These are phyloP conservation scores for Tubosaeta brunneosetosa DNA, from an alignment of 768 basidiomycete species.

Conservation along the genomic window DNA sequence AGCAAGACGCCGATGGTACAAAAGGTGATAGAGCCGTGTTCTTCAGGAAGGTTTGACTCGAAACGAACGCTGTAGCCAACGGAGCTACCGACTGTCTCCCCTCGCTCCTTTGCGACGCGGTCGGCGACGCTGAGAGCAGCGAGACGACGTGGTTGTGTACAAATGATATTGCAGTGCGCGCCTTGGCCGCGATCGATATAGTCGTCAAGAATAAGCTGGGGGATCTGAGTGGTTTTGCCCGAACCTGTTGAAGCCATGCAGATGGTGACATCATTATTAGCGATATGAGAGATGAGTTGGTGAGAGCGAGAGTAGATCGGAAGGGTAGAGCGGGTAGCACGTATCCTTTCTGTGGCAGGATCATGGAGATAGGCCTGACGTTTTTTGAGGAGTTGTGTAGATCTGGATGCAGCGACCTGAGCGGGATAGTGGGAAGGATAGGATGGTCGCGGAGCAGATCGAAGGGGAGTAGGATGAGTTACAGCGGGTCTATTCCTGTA, in stretches of 20 bases:
- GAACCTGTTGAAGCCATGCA: slow-evolving; percentile 89
- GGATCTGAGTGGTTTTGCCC: slow-evolving; percentile 93
- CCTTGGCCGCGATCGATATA: slow-evolving; percentile 77
- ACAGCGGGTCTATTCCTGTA: slow-evolving; percentile 59
- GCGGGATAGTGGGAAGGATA: slow-evolving; percentile 28
- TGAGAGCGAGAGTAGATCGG: slow-evolving; percentile 71
- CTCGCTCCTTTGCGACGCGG: slow-evolving; percentile 86
- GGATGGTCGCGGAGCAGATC: slow-evolving; percentile 7
- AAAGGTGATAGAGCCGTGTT: slow-evolving; percentile 83
- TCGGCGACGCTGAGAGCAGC: slow-evolving; percentile 90
- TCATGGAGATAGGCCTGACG: slow-evolving; percentile 58
- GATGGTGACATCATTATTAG: slow-evolving; percentile 77
- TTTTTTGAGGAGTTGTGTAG: slow-evolving; percentile 47
- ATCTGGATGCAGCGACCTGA: slow-evolving; percentile 46
- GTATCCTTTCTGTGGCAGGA: slow-evolving; percentile 60
- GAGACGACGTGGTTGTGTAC: slow-evolving; percentile 88
- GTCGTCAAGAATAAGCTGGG: slow-evolving; percentile 86
- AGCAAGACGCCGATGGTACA: slow-evolving; percentile 92
- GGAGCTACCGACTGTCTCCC: slow-evolving; percentile 61
- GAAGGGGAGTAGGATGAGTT: slow-evolving; percentile 6
- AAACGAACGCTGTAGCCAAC: slow-evolving; percentile 94
- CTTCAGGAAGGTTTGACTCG: slow-evolving; percentile 72
- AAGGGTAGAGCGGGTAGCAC: slow-evolving; percentile 58
- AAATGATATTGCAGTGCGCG: slow-evolving; percentile 81
- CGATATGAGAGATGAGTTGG: slow-evolving; percentile 65